phyloP scores from a whole-genome alignment of 2,329 filamentous ascomycete species.

The Epichloe festucae region DNA sequence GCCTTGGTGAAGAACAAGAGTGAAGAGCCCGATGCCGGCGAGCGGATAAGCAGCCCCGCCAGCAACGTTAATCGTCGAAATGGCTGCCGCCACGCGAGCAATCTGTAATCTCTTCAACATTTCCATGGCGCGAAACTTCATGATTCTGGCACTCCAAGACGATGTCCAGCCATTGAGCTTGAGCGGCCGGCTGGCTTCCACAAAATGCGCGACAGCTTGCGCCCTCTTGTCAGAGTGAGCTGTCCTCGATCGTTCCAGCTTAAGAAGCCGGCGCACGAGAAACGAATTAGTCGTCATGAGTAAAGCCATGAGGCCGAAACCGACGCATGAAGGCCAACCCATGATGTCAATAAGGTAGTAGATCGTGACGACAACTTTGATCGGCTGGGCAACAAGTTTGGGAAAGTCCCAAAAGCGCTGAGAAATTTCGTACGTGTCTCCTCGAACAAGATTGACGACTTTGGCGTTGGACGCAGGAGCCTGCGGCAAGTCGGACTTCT shows the following conservation, averaged over 20 bases:
- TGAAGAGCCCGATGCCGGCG: constrained; percentile 71
- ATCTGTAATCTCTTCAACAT: constrained; percentile 26
- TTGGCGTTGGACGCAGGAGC: constrained; percentile 71
- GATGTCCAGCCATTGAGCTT: constrained; percentile 29
- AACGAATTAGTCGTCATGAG: constrained; percentile 58
- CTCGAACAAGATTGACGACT: constrained; percentile 76
- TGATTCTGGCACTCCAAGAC: constrained; percentile 23
- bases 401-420: constrained; percentile 84
- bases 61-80: constrained; percentile 57
- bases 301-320: constrained; percentile 53
- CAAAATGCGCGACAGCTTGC: constrained; percentile 72
- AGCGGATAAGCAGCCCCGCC: constrained; percentile 67
- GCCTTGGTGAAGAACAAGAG: constrained; percentile 51
- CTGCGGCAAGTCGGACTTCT: constrained; percentile 15
- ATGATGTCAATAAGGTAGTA: constrained; percentile 57
- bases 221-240: constrained; percentile 64
- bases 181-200: constrained; percentile 66
- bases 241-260: constrained; percentile 58
- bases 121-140: constrained; percentile 22
- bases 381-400: constrained; percentile 59
- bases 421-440: constrained; percentile 69
- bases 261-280: constrained; percentile 52
- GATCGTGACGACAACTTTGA: constrained; percentile 59
- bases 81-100: constrained; percentile 28
- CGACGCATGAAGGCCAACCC: constrained; percentile 65